Evolutionary conservation across 495 filamentous ascomycete species (phyloP).

Genomic region (Apiosordaria backusii): DNA sequence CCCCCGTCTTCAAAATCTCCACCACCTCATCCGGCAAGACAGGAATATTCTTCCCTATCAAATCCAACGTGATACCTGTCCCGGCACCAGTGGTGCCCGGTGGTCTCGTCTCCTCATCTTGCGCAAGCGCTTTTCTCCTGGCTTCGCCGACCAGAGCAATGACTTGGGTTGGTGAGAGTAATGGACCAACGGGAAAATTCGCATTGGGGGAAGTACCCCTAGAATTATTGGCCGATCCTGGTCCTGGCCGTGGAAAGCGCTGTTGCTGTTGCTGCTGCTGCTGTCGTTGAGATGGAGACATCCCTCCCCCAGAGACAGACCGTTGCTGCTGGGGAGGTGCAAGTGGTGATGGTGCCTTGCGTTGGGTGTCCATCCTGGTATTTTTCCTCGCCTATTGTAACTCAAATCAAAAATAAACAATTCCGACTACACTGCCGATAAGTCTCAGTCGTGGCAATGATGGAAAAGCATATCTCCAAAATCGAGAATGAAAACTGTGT

Average conservation of each 20-base stretch:
- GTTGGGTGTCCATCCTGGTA: not conserved
- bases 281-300: not conserved
- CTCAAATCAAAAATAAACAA: no score
- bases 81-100: conserved; percentile 55
- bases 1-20: conserved; percentile 73
- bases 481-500: not conserved
- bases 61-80: conserved; percentile 68
- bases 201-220: not conserved
- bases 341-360: not conserved
- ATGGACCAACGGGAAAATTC: not conserved
- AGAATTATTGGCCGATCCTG: not conserved
- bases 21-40: conserved; percentile 72
- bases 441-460: not conserved
- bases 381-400: not conserved
- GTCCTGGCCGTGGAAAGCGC: not conserved
- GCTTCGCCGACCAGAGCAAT: conserved; percentile 49
- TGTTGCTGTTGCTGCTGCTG: not conserved
- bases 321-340: not conserved
- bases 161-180: conserved; percentile 33
- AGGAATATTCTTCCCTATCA: conserved; percentile 67
- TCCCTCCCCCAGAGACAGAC: not conserved
- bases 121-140: conserved; percentile 51
- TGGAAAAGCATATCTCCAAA: not conserved
- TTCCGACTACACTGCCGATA: not conserved
- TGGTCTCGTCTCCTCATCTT: conserved; percentile 50